Evolutionary conservation across 1,139 yeast species (phyloP).

Genomic region (Eremothecium sinecaudum): DNA sequence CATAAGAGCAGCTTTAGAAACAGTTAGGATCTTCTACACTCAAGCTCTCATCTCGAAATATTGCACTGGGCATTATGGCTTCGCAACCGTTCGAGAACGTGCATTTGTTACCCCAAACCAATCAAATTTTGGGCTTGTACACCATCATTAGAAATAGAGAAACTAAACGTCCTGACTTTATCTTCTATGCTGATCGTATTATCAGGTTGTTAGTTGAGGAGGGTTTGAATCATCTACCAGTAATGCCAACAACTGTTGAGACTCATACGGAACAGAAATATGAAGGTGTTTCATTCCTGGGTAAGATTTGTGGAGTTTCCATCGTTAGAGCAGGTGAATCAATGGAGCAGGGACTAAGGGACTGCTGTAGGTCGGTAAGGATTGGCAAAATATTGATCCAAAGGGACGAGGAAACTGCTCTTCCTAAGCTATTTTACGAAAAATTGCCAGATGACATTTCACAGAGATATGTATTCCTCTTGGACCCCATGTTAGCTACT

Average conservation of each 20-base stretch:
- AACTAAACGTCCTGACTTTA: slow-evolving; percentile 83
- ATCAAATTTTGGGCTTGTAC: slow-evolving; percentile 78
- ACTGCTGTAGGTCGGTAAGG: slow-evolving; percentile 92
- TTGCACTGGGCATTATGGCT: too few relatives aligned
- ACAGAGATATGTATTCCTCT: slow-evolving; percentile 75
- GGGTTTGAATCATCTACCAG: slow-evolving; percentile 88
- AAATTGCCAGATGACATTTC: slow-evolving; percentile 87
- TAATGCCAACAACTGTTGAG: slow-evolving; percentile 50
- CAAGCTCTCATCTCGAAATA: too few relatives aligned
- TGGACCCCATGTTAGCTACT: slow-evolving; percentile 97
- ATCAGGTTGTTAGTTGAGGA: slow-evolving; percentile 88
- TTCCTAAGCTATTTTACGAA: slow-evolving; percentile 76
- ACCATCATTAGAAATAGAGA: slow-evolving; percentile 76
- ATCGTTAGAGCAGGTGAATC: slow-evolving; percentile 97
- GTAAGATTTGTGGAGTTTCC: slow-evolving; percentile 94
- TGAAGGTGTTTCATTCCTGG: slow-evolving; percentile 74
- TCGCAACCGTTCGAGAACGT: slow-evolving; percentile 43
- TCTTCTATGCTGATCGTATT: slow-evolving; percentile 89
- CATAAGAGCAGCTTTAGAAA: too few relatives aligned
- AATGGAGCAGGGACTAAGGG: slow-evolving; percentile 96
- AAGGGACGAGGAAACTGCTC: slow-evolving; percentile 88
- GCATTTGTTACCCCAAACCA: slow-evolving; percentile 70
- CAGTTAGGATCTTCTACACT: too few relatives aligned
- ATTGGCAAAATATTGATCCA: slow-evolving; percentile 94
- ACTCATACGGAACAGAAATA: slow-evolving; percentile 72